phyloP scores from a whole-genome alignment of 805 yeast species.

The Lipomyces mesembrius region DNA sequence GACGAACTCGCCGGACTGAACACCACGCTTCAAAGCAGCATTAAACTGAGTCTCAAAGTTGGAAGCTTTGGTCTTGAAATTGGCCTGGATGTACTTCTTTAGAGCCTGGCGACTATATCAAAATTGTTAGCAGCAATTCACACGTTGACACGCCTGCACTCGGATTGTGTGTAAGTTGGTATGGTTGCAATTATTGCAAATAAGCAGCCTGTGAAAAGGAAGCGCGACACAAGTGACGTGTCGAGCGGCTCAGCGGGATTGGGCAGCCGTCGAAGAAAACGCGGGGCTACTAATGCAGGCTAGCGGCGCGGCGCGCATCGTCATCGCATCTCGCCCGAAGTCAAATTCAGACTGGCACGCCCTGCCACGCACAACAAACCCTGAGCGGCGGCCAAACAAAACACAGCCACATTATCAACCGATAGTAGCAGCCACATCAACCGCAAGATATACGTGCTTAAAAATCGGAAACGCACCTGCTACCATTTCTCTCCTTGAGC shows the following conservation, averaged over 20 bases:
- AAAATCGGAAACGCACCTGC: constrained; percentile 27
- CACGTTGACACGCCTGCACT: too few species aligned
- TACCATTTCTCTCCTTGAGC: constrained; percentile 78
- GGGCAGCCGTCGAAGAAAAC: neutral
- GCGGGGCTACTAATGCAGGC: neutral
- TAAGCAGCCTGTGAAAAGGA: neutral
- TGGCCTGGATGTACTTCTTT: constrained; percentile 76
- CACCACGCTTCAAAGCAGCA: constrained; percentile 77
- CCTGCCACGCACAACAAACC: neutral
- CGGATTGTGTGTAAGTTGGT: neutral
- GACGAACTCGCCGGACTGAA: constrained; percentile 69
- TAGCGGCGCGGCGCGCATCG: constrained; percentile 6
- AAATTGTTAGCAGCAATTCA: neutral
- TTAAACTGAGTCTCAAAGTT: constrained; percentile 80
- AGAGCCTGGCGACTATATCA: constrained; percentile 73
- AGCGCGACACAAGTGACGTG: neutral
- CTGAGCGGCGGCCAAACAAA: constrained; percentile 9
- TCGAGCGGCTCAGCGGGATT: neutral
- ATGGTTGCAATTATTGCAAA: neutral
- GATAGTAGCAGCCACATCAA: constrained; percentile 1
- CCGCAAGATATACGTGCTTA: neutral
- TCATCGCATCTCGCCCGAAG: neutral
- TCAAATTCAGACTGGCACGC: constrained; percentile 36
- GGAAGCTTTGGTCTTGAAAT: constrained; percentile 60
- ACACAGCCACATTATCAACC: constrained; percentile 5